Evolutionary conservation across 805 yeast species (phyloP).

Genomic region (Monosporozyma yasuniensis): DNA sequence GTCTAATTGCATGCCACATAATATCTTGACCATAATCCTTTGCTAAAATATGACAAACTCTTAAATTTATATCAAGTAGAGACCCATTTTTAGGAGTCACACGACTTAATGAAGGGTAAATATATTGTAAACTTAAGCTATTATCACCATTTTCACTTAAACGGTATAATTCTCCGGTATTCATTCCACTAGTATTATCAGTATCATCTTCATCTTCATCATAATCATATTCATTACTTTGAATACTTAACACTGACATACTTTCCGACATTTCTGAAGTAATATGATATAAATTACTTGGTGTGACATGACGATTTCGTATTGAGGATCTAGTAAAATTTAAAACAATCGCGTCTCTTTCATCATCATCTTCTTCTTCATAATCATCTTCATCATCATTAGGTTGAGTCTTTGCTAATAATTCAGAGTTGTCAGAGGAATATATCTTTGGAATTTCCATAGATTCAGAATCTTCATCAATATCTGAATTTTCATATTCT

Average conservation of each 20-base stretch:
- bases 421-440: neutral
- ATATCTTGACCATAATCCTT: neutral
- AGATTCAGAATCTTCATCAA: neutral
- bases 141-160: neutral
- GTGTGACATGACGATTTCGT: neutral
- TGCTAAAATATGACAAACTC: constrained; percentile 3
- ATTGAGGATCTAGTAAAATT: constrained; percentile 9
- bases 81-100: neutral
- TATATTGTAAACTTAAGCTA: neutral
- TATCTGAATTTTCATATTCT: neutral
- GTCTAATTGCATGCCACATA: constrained; percentile 25
- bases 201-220: neutral
- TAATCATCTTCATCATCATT: neutral
- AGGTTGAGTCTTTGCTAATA: neutral
- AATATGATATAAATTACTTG: neutral
- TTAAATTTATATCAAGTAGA: constrained; percentile 1
- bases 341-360: constrained; percentile 17
- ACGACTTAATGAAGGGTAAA: constrained; percentile 1
- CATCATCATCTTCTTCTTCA: constrained; percentile 7
- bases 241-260: neutral
- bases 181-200: neutral
- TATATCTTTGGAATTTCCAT: neutral
- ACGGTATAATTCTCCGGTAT: neutral
- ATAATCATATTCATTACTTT: neutral
- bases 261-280: neutral